Base-by-base conservation (phyloP, 2,329 filamentous ascomycete species). In the Rhexocercosporidium sp. region DNA sequence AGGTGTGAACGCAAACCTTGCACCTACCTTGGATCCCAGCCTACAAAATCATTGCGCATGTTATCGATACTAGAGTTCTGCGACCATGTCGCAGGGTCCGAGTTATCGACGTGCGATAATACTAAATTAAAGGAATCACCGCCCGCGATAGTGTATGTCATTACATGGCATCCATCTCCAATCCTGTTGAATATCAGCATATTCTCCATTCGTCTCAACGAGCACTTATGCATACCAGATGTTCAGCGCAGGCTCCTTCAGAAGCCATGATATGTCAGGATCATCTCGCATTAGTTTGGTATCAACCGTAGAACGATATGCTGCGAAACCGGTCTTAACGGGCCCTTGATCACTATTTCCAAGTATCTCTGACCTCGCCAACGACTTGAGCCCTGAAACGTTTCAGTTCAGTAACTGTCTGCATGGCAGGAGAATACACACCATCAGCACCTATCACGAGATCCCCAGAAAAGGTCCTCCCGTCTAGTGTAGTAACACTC, bases 231-330 rank as follows among this genome's bases (percentile, higher is more conserved):
- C 29, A 31, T 34, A 56, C 51, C 76, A 78, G 67, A 79, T 20
- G 77, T 81, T 70, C 9, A 71, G 25, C 2, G 67, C 63, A 0
- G 80, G 78, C 59, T 78, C 77, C 27, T 80, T 77, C 3, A 82
- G 65, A 0, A 83, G 54, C 80, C 80, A 82, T 0, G 77, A 70
- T 1, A 78, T 69, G 3, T 81, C 79, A 0, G 79, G 77, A 31
- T 80, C 76, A 5, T 69, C 59, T 22, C 72, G 73, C 70, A 83
- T 81, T 57, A 76, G 77, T 1, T 76, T 69, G 2, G 79, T 75
- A 22, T 81, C 76, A 0, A 83, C 79, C 0, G 77, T 79, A 0
- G 81, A 79, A 3, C 82, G 73, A 63, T 83, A 83, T 0, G 79
- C 81, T 3, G 81, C 79, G 63, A 81, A 82, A 0, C 79, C 80